These are phyloP conservation scores for Diaporthe longicolla DNA, from an alignment of 2,329 filamentous ascomycete genomes.

Conservation along the genomic window DNA sequence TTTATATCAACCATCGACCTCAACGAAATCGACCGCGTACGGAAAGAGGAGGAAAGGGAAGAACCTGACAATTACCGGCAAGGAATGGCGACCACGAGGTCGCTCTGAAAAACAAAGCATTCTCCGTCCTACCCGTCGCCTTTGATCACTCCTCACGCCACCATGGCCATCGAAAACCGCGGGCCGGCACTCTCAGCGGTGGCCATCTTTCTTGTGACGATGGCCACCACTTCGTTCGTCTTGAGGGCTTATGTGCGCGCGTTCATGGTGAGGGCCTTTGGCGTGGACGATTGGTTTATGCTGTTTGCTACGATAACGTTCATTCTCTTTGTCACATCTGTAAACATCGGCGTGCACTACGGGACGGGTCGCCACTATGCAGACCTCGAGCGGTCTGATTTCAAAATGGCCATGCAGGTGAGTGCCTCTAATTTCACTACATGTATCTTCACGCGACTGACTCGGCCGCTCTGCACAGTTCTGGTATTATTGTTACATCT, in stretches of 20 bases:
- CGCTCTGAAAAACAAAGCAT: constrained; percentile 3
- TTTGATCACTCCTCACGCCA: neutral
- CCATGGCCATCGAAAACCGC: constrained; percentile 48
- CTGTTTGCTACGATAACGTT: constrained; percentile 52
- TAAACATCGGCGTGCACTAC: constrained; percentile 54
- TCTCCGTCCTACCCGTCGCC: neutral
- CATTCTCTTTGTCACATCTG: constrained; percentile 52
- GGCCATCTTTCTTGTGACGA: constrained; percentile 49
- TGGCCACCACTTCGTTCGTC: constrained; percentile 48
- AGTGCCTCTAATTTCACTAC: neutral
- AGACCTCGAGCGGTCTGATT: constrained; percentile 50
- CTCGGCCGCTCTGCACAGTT: constrained; percentile 39
- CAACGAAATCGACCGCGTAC: neutral
- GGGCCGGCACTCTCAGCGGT: constrained; percentile 54
- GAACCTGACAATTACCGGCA: neutral
- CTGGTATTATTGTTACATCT: constrained; percentile 45
- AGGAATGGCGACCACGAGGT: constrained; percentile 35
- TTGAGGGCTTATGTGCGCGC: constrained; percentile 55
- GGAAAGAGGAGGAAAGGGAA: constrained; percentile 11
- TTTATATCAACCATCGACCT: constrained; percentile 7
- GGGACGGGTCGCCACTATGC: constrained; percentile 57
- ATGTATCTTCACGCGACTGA: neutral
- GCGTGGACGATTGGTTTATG: constrained; percentile 58
- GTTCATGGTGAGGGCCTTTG: constrained; percentile 55
- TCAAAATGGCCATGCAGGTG: constrained; percentile 54